phyloP scores from a whole-genome alignment of 257 asterid genomes.

The Plectranthus barbatus region DNA sequence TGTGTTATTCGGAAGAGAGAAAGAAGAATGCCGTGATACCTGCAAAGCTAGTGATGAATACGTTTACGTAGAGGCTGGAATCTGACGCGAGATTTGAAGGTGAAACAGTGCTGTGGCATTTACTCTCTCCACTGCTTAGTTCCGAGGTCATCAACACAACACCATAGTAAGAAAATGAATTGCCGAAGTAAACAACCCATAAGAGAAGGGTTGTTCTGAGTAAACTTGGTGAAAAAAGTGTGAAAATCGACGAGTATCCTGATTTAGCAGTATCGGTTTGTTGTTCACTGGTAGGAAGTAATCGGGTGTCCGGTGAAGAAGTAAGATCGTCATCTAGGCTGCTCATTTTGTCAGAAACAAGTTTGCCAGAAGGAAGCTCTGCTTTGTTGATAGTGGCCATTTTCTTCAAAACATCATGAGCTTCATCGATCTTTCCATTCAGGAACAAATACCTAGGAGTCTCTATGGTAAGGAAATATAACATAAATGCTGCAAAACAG shows the following conservation, averaged over 20 bases:
- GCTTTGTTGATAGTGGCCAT: slow-evolving; percentile 39
- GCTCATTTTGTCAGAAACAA: slow-evolving; percentile 29
- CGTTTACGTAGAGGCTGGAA: slow-evolving; percentile 38
- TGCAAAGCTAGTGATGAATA: slow-evolving; percentile 55
- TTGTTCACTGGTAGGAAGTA: slow-evolving; percentile 19
- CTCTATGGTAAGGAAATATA: slow-evolving; percentile 48
- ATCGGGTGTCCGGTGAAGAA: slow-evolving; percentile 17
- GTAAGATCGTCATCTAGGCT: slow-evolving; percentile 20
- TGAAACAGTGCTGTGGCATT: slow-evolving; percentile 18
- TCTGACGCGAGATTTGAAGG: slow-evolving; percentile 11
- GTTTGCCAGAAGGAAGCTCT: slow-evolving; percentile 50
- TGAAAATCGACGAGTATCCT: slow-evolving; percentile 26
- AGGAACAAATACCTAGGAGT: slow-evolving; percentile 60
- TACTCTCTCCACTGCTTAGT: slow-evolving; percentile 33
- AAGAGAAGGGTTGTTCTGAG: slow-evolving; percentile 46
- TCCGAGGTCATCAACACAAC: slow-evolving; percentile 50
- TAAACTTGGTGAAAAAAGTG: slow-evolving; percentile 39
- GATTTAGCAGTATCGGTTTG: slow-evolving; percentile 11
- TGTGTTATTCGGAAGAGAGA: background rate
- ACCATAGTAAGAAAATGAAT: slow-evolving; percentile 51
- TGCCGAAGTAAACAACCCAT: slow-evolving; percentile 46
- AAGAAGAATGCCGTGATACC: slow-evolving; percentile 19
- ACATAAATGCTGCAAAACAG: slow-evolving; percentile 43
- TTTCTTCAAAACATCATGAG: slow-evolving; percentile 36
- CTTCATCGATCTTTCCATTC: slow-evolving; percentile 40